Base-by-base conservation (phyloP, 176 grass and related monocot species). In the Aegilops speltoides region DNA sequence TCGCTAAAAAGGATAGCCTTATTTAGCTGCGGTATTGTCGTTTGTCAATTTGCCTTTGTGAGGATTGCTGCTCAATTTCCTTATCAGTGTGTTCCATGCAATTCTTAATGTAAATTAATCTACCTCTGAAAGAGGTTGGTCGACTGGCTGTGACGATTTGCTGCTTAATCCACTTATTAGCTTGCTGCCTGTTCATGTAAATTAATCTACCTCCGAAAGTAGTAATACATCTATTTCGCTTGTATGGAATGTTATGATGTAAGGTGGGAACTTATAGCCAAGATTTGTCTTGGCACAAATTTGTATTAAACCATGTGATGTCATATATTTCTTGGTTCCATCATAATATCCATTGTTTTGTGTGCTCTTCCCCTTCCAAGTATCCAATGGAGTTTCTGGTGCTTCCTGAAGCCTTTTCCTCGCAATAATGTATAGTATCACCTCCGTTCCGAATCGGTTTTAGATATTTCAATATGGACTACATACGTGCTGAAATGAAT, bases 371-470 rank as follows among this genome's bases (percentile, higher is more conserved):
- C 24, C 28, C 46, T 76, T 76, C 52, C 52, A 19, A 56, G 17
- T 56, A 56, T 56, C 7, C 54, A 57, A 8, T 57, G 6, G 54
- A 90, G 87, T 25, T 82, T 91, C 32, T 79, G 87, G n/a, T 85
- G 54, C 54, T 57, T 57, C 54, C 19, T 57, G 80, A 78, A 89
- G 48, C 77, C 81, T 87, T 20, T 80, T 71, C 24, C 89, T 91
- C 63, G 64, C 89, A 59, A 62, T 94, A 50, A 22, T 22, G 6
- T 56, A 6, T 56, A 56, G 16, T 19, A 20, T 56, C 52, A 56
- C 52, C 17, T 56, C 16, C 7, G 52, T 56, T 56, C 52, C 6
- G 15, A 56, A 56, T 19, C 6, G 0, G 5, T 56, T 56, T 17
- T 56, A 7, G 52, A 19, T 50, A 20, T 56, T 56, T 20, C 6